Evolutionary conservation across 2,329 filamentous ascomycete genomes (phyloP).

Genomic region (Arthrobotrys musiformis): DNA sequence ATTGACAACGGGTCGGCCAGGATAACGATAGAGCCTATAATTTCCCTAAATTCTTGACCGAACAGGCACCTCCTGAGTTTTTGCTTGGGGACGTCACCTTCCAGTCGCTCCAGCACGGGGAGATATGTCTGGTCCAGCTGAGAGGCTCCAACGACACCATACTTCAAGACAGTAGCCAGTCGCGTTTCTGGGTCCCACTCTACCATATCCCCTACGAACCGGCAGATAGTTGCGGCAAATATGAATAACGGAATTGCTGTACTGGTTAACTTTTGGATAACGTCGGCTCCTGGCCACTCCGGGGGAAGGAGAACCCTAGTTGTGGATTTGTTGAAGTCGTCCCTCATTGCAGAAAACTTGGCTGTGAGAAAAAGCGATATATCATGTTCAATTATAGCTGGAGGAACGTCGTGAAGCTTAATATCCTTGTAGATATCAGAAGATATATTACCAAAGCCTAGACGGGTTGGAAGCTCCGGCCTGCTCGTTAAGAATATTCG

Average conservation of each 20-base stretch:
- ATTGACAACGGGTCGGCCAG: conserved; percentile 1
- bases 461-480: conserved; percentile 57
- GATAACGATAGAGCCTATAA: conserved; percentile 7
- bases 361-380: conserved; percentile 58
- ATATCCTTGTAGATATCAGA: conserved; percentile 33
- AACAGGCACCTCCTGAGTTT: background rate
- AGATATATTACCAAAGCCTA: conserved; percentile 55
- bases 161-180: conserved; percentile 12
- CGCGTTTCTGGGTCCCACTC: conserved; percentile 15
- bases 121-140: conserved; percentile 18
- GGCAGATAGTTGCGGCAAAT: conserved; percentile 59
- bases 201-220: conserved; percentile 57
- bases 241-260: conserved; percentile 59
- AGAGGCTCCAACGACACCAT: conserved; percentile 2
- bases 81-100: background rate
- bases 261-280: conserved; percentile 53
- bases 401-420: conserved; percentile 28
- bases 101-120: conserved; percentile 14
- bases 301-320: conserved; percentile 1
- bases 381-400: conserved; percentile 58
- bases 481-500: conserved; percentile 24
- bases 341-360: conserved; percentile 52
- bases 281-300: conserved; percentile 52
- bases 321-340: background rate
- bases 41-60: background rate